Percentiles rank a stretch among this genome's conserved stretches.
These are phyloP conservation scores for Porphyrellus sp. DNA, from an alignment of 1,284 basidiomycete genomes.

Conservation along the genomic window DNA sequence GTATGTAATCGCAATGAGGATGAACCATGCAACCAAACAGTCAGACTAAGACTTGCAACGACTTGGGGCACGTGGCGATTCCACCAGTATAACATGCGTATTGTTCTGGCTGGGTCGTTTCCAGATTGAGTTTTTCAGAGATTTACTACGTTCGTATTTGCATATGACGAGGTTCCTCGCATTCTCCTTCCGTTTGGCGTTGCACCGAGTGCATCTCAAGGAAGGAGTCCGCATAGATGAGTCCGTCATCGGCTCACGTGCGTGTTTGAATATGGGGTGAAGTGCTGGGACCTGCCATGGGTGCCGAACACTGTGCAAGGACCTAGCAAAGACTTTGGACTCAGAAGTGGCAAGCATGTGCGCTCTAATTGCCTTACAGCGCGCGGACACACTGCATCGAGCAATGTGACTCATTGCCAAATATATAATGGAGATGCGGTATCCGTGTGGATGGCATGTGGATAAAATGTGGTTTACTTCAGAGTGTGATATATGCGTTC, in stretches of 20 bases:
- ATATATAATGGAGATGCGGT: neutral
- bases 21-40: slow-evolving; percentile 29
- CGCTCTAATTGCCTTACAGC: slow-evolving; percentile 7
- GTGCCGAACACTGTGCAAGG: neutral
- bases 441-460: neutral
- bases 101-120: slow-evolving; percentile 20
- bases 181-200: slow-evolving; percentile 2
- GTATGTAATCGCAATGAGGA: neutral
- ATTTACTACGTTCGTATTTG: slow-evolving; percentile 39
- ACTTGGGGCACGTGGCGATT: slow-evolving; percentile 36
- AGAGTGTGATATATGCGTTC: slow-evolving; percentile 4
- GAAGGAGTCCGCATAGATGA: neutral
- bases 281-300: neutral
- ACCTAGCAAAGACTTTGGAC: neutral
- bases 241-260: neutral
- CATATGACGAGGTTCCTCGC: slow-evolving; percentile 31
- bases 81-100: slow-evolving; percentile 39
- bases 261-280: neutral
- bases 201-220: slow-evolving; percentile 18
- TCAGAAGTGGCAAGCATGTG: neutral
- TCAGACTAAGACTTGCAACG: slow-evolving; percentile 26
- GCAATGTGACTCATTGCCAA: neutral
- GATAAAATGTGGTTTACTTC: neutral
- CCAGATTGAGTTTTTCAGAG: slow-evolving; percentile 29
- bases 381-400: neutral